Evolutionary conservation across 2,329 filamentous ascomycete species (phyloP).

Genomic region (Colletotrichum nymphaeae): DNA sequence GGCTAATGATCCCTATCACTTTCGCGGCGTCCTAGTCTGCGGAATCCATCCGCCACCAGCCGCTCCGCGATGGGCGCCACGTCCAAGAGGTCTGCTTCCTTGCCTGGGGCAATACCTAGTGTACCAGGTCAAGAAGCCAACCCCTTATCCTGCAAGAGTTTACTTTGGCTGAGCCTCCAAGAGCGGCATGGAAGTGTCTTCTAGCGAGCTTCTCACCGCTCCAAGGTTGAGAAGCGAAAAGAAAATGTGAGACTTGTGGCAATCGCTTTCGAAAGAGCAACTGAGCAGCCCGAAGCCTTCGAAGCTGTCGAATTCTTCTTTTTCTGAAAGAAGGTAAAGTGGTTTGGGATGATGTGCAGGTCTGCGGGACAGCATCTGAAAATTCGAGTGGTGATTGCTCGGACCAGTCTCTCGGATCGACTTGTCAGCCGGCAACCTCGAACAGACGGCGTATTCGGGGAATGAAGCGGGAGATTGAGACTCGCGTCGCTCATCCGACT

Average conservation of each 20-base stretch:
- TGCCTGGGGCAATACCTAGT: neutral
- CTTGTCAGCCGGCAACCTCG: neutral
- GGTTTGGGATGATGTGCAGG: neutral
- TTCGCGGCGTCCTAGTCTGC: constrained; percentile 14
- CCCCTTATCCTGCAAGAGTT: neutral
- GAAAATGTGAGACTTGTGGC: neutral
- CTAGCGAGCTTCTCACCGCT: neutral
- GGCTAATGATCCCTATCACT: constrained; percentile 4
- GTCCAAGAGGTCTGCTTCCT: neutral
- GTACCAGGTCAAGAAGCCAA: neutral
- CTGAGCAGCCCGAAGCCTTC: neutral
- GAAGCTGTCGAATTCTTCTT: neutral
- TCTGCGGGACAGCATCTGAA: neutral
- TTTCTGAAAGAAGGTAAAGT: neutral
- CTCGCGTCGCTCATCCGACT: neutral
- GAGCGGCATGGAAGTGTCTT: neutral
- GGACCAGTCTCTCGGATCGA: neutral
- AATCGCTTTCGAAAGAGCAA: neutral
- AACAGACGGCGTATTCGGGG: neutral
- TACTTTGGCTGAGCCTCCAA: neutral
- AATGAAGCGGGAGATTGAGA: neutral
- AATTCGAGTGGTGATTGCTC: neutral
- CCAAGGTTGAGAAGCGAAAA: neutral
- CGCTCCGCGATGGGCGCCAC: constrained; percentile 6
- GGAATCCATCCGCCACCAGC: constrained; percentile 16